Evolutionary conservation across 2,329 filamentous ascomycete species (phyloP).

Genomic region (Balansia obtecta): DNA sequence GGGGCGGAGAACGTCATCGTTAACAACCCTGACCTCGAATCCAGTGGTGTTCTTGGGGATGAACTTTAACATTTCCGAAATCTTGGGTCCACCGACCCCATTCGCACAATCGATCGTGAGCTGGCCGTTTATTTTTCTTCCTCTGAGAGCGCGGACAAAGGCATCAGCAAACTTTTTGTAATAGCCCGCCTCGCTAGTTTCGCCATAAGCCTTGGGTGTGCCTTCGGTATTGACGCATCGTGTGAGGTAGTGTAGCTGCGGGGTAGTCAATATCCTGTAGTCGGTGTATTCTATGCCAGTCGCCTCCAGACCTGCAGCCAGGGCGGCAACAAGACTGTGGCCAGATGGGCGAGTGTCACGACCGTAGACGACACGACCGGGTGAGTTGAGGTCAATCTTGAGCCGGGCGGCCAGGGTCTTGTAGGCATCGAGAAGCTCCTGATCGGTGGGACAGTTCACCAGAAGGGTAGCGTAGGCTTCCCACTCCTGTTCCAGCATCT

Average conservation of each 20-base stretch:
- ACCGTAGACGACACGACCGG: constrained; percentile 76
- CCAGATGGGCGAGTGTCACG: constrained; percentile 91
- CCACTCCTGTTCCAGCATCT: constrained; percentile 96
- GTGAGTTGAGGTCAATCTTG: constrained; percentile 57
- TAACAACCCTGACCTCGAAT: constrained; percentile 75
- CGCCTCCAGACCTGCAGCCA: constrained; percentile 68
- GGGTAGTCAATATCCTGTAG: constrained; percentile 86
- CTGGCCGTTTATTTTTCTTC: constrained; percentile 58
- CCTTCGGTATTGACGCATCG: constrained; percentile 89
- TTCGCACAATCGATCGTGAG: constrained; percentile 93
- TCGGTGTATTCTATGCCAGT: constrained; percentile 65
- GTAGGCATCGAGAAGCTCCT: constrained; percentile 66
- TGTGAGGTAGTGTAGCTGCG: constrained; percentile 94
- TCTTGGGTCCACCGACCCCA: constrained; percentile 86
- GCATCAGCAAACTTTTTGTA: constrained; percentile 83
- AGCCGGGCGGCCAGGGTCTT: constrained; percentile 61
- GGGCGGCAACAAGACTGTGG: constrained; percentile 64
- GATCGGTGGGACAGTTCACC: constrained; percentile 70
- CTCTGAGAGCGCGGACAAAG: constrained; percentile 71
- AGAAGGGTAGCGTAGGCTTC: constrained; percentile 78
- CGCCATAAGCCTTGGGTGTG: constrained; percentile 76
- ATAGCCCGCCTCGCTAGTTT: constrained; percentile 82
- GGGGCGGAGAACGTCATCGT: constrained; percentile 84
- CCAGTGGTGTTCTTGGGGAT: constrained; percentile 58
- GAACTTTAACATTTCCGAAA: constrained; percentile 74